Evolutionary conservation across 208 protist genomes (phyloP).

Genomic region (Kentomonas sorsogonicus): DNA sequence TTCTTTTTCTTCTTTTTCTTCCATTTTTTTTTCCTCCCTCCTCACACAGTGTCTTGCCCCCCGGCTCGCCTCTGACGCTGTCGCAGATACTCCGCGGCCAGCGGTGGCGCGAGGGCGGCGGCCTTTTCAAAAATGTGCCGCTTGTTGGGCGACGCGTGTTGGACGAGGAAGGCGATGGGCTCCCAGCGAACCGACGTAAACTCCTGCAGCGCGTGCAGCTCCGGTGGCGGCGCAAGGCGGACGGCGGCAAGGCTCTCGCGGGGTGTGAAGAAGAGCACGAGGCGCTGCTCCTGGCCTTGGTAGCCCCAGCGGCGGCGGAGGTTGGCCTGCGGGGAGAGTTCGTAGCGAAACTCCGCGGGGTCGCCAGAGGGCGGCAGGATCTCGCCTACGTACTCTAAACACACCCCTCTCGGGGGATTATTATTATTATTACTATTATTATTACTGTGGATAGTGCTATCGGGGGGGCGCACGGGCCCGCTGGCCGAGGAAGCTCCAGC

Average conservation of each 20-base stretch:
- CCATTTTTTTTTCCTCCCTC: background rate
- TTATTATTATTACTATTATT: too few relatives aligned
- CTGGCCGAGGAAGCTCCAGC: too few relatives aligned
- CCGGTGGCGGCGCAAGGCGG: constrained; percentile 46
- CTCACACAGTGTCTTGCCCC: background rate
- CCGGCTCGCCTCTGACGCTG: too few relatives aligned
- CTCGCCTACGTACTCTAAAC: constrained; percentile 65
- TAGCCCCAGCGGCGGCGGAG: constrained; percentile 61
- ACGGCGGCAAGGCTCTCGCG: constrained; percentile 37
- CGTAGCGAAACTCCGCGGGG: constrained; percentile 60
- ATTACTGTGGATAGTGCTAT: too few relatives aligned
- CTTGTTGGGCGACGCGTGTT: constrained; percentile 36
- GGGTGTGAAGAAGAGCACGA: constrained; percentile 66
- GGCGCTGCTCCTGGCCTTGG: constrained; percentile 68
- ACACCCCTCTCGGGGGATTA: too few relatives aligned
- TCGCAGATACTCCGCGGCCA: constrained; percentile 16
- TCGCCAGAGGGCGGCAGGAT: constrained; percentile 57
- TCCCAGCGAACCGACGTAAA: constrained; percentile 53
- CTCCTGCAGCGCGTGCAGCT: constrained; percentile 42
- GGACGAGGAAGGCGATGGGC: constrained; percentile 23
- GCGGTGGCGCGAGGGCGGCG: constrained; percentile 21
- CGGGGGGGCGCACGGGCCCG: too few relatives aligned
- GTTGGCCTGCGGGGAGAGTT: constrained; percentile 38
- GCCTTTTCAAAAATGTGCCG: constrained; percentile 59
- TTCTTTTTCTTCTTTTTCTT: background rate